Conservation (phyloP, 23 red algal species). For the Cyanidium caldarium region DNA sequence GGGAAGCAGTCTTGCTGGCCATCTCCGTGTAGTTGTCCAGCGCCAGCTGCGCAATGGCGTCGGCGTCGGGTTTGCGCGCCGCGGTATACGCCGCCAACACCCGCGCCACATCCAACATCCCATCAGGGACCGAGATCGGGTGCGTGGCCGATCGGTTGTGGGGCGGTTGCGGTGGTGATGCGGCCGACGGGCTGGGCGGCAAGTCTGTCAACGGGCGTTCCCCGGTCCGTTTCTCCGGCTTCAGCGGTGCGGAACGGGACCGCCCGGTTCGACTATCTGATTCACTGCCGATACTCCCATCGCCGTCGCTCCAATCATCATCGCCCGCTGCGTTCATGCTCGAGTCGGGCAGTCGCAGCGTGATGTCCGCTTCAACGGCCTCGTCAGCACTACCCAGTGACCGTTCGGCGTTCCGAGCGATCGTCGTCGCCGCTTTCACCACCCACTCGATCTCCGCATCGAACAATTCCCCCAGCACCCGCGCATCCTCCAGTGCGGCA, state of each 20-base stretch:
- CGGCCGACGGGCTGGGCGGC: background rate
- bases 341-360: background rate
- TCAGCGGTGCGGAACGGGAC: too few species aligned
- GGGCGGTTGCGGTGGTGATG: too few species aligned
- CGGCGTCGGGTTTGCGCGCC: constrained; percentile 32
- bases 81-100: constrained; percentile 30
- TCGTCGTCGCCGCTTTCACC: background rate
- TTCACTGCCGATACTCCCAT: background rate
- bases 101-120: constrained; percentile 1
- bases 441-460: background rate
- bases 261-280: too few species aligned
- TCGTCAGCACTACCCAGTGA: too few species aligned
- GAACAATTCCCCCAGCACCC: constrained; percentile 42
- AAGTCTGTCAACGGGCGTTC: background rate
- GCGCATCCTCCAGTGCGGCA: constrained; percentile 74
- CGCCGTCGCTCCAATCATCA: background rate
- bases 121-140: too few species aligned
- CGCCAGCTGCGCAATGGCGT: constrained; percentile 82
- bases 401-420: too few species aligned
- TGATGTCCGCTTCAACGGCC: too few species aligned
- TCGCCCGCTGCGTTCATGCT: background rate
- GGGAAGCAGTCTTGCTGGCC: constrained; percentile 47
- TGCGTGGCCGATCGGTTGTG: too few species aligned
- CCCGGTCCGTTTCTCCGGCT: too few species aligned
- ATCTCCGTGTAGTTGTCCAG: constrained; percentile 87